Percentiles rank a stretch among this genome's conserved stretches.
Conservation (phyloP, 768 basidiomycete genomes). For the Agaricus bisporus region DNA sequence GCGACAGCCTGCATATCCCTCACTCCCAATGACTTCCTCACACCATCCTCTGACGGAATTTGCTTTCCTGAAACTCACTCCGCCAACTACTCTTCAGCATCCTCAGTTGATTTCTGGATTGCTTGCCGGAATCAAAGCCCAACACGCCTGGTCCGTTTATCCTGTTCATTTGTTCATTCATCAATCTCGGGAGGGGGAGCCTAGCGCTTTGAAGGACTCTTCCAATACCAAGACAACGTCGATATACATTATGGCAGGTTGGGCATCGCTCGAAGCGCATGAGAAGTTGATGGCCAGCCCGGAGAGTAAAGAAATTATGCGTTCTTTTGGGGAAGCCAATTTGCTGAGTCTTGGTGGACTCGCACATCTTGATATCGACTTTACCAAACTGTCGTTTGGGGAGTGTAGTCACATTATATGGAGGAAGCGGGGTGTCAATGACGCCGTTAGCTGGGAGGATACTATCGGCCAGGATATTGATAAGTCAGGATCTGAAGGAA, state of each 20-base stretch:
- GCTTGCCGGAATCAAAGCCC: no score
- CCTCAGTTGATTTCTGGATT: no score
- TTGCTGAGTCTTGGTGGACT: constrained; percentile 28
- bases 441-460: neutral
- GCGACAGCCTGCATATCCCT: no score
- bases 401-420: constrained; percentile 2
- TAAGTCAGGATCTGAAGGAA: neutral
- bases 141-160: constrained; percentile 26
- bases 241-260: constrained; percentile 38
- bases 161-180: constrained; percentile 27
- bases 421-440: neutral
- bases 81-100: no score
- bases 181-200: constrained; percentile 22
- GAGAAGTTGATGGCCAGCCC: constrained; percentile 35
- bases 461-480: neutral
- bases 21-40: no score
- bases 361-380: constrained; percentile 34
- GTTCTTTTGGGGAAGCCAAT: constrained; percentile 17
- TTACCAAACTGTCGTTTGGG: constrained; percentile 19
- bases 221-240: neutral
- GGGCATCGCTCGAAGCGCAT: constrained; percentile 35
- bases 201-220: constrained; percentile 3
- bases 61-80: no score
- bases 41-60: no score
- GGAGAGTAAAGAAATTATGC: constrained; percentile 31